A percentile compares a stretch with the other conserved stretches of the same genome.
phyloP scores from a whole-genome alignment of 2,329 filamentous ascomycete genomes.

The Coniochaeta pulveracea region DNA sequence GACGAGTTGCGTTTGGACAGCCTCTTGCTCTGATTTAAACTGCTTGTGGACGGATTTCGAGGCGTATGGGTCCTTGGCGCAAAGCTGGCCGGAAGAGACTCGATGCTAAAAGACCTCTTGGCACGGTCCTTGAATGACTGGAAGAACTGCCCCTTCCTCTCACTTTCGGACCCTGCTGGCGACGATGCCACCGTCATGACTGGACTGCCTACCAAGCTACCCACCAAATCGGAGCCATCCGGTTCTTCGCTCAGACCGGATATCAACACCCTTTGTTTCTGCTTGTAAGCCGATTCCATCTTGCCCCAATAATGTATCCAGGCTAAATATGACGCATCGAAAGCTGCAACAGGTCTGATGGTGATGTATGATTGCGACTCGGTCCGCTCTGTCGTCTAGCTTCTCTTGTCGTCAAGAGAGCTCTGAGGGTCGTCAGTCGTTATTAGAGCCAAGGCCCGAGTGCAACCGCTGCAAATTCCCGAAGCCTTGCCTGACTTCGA shows the following conservation, averaged over 20 bases:
- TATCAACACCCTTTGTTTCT: slow-evolving; percentile 2
- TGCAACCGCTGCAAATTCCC: slow-evolving; percentile 2
- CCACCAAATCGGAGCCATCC: slow-evolving; percentile 8
- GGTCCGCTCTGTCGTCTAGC: neutral
- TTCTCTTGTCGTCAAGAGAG: neutral
- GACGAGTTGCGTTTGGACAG: slow-evolving; percentile 14
- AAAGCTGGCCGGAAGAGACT: slow-evolving; percentile 5
- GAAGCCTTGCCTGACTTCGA: no score
- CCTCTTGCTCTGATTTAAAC: no score
- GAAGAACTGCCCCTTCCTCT: slow-evolving; percentile 11
- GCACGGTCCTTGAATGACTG: slow-evolving; percentile 10
- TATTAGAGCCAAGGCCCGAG: neutral
- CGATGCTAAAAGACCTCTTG: slow-evolving; percentile 11
- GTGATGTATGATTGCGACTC: neutral
- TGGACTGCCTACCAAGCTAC: slow-evolving; percentile 7
- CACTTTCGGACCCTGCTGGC: slow-evolving; percentile 10
- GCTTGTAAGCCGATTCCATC: slow-evolving; percentile 2
- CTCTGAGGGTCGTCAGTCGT: neutral
- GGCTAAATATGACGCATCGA: neutral
- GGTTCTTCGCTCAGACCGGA: slow-evolving; percentile 8
- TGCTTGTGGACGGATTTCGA: no score
- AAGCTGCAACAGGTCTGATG: neutral
- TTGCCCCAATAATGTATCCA: neutral
- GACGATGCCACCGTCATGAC: slow-evolving; percentile 9
- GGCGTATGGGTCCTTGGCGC: no score